Evolutionary conservation across 169 alveolate genomes (phyloP).

Genomic region (Amoebophrya sp.): DNA sequence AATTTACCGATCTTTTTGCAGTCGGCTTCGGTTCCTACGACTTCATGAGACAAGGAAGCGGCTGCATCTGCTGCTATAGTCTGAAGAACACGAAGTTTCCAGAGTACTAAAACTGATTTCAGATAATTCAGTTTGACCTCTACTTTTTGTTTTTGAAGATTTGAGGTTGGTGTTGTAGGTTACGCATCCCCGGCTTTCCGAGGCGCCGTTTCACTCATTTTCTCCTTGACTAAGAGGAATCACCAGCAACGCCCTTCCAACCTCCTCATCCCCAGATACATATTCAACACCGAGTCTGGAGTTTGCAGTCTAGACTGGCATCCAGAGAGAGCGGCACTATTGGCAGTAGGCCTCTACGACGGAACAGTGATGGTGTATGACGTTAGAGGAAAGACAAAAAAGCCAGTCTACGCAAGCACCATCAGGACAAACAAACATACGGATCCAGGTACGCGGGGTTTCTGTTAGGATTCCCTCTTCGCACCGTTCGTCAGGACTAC

Average conservation of each 20-base stretch:
- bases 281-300: slow-evolving; percentile 53
- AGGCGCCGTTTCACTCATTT: too few species aligned
- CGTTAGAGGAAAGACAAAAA: slow-evolving; percentile 71
- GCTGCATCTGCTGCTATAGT: slow-evolving; percentile 80
- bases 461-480: too few species aligned
- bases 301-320: slow-evolving; percentile 89
- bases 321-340: slow-evolving; percentile 76
- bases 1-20: slow-evolving; percentile 83
- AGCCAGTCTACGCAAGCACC: slow-evolving; percentile 74
- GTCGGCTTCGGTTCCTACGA: slow-evolving; percentile 85
- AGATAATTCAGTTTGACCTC: slow-evolving; percentile 71
- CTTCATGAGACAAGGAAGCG: slow-evolving; percentile 63
- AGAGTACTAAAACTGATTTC: slow-evolving; percentile 77
- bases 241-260: too few species aligned
- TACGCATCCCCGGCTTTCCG: too few species aligned
- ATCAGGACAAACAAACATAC: slow-evolving; percentile 83
- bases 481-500: too few species aligned
- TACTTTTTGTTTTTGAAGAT: too few species aligned
- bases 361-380: slow-evolving; percentile 88
- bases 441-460: slow-evolving; percentile 65
- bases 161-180: too few species aligned
- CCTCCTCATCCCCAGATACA: too few species aligned
- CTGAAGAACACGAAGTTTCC: slow-evolving; percentile 85
- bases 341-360: slow-evolving; percentile 88
- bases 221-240: too few species aligned